Percentiles rank a stretch among this genome's conserved stretches.
These are phyloP conservation scores for Brettanomyces naardenensis DNA, from an alignment of 805 yeast genomes.

Conservation along the genomic window DNA sequence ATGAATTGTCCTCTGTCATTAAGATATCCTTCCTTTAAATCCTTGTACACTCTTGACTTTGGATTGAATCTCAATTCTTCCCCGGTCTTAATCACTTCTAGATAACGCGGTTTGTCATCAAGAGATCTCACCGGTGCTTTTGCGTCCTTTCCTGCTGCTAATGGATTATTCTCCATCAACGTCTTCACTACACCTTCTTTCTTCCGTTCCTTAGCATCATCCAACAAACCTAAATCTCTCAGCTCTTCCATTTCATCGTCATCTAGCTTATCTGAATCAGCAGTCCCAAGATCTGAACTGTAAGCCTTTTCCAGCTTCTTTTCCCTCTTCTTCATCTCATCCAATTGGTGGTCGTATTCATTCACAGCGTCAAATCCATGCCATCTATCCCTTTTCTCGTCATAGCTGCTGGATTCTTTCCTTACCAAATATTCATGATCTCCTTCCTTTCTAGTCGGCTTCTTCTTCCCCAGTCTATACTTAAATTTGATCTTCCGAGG, in stretches of 20 bases:
- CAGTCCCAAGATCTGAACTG: conserved; percentile 8
- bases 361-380: conserved; percentile 57
- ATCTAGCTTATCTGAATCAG: conserved; percentile 13
- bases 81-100: conserved; percentile 39
- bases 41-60: conserved; percentile 35
- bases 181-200: conserved; percentile 8
- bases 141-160: conserved; percentile 10
- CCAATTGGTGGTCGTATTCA: conserved; percentile 48
- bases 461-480: conserved; percentile 19
- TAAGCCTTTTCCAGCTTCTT: conserved; percentile 17
- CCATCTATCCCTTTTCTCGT: conserved; percentile 74
- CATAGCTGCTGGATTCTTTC: conserved; percentile 41
- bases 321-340: conserved; percentile 35
- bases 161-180: conserved; percentile 7
- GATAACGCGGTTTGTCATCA: conserved; percentile 70
- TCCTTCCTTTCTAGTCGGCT: conserved; percentile 8
- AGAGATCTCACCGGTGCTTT: conserved; percentile 50
- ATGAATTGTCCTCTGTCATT: conserved; percentile 41
- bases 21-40: conserved; percentile 24
- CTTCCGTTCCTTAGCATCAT: conserved; percentile 13
- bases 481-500: conserved; percentile 37
- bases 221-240: conserved; percentile 30
- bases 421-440: conserved; percentile 2
- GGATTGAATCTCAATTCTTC: conserved; percentile 45
- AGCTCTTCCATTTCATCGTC: conserved; percentile 38